Evolutionary conservation across 257 asterid genomes (phyloP), one percentile per base, ranked within the genome.

Genomic region (Lavandula angustifolia): DNA sequence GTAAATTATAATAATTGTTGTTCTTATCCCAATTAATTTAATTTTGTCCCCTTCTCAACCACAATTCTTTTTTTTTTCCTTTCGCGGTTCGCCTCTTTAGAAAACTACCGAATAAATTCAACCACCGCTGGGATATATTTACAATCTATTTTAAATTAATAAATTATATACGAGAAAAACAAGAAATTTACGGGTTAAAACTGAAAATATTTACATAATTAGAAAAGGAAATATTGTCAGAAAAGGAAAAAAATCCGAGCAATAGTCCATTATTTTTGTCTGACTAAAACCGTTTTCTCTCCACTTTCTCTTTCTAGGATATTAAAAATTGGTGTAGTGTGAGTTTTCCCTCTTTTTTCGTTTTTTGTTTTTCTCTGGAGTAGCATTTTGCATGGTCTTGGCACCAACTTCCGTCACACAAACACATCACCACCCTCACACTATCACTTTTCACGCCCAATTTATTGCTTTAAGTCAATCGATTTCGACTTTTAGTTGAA

Each of bases 301-400:
- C 35, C 52, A 1, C 40, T 3, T 54, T 60, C 3, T 58, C 40
- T 13, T 51, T 59, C 42, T 33, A 9, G 32, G 12, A 9, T 5
- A 31, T 61, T 60, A 70, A 70, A 70, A 14, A 38, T 37, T 37
- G 54, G 29, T 35, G 38, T 17, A 51, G 27, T n/a, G 13, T 9
- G 27, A 54, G 41, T 10, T 18, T 48, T 22, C 6, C 34, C 22
- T 8, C 9, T n/a, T 4, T 34, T 10, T 11, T 22, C 53, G 9
- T 16, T 11, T 54, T 37, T 43, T 34, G 16, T 47, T 31, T 54
- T 60, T 54, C 5, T 18, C 10, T 58, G 9, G 34, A 3, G 3
- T 29, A 37, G 60, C 14, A 44, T 67, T 61, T 62, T 74, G 79
- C 79, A 62, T 74, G 79, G 79, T 59, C 62, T 54, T 53, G 42